Conservation (phyloP, 176 grass and related monocot species). For the Chrysopogon serrulatus region DNA sequence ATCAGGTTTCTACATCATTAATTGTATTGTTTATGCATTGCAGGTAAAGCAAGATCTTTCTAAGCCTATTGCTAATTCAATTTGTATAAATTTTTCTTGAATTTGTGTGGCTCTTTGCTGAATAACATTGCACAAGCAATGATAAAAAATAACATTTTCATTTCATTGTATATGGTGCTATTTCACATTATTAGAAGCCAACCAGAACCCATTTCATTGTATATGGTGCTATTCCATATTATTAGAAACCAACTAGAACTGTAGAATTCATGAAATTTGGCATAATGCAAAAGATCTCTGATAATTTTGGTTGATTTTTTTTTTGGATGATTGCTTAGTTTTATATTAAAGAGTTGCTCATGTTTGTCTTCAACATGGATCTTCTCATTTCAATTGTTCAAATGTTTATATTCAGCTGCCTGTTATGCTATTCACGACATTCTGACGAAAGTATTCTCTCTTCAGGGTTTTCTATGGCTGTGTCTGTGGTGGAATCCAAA, state of each 20-base stretch:
- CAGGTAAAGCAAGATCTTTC: slow-evolving; percentile 42
- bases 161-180: not conserved
- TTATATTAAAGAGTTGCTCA: not conserved
- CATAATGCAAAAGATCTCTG: not conserved
- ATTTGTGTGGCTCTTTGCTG: not conserved
- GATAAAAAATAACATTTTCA: not conserved
- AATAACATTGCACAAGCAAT: not conserved
- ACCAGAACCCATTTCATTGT: not conserved
- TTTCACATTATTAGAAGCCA: not conserved
- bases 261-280: not conserved
- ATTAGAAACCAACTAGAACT: not conserved
- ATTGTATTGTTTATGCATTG: slow-evolving; percentile 51
- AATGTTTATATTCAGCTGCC: not conserved
- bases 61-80: not conserved
- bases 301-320: not conserved
- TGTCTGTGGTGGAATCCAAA: slow-evolving; percentile 58
- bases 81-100: not conserved
- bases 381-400: not conserved
- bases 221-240: not conserved
- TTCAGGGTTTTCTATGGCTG: slow-evolving; percentile 56
- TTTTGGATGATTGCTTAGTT: not conserved
- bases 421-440: not conserved
- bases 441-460: slow-evolving; percentile 8
- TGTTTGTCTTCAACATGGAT: not conserved
- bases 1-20: slow-evolving; percentile 60